Base-by-base conservation (phyloP, 768 basidiomycete genomes). In the Tephrocybe sp. region DNA sequence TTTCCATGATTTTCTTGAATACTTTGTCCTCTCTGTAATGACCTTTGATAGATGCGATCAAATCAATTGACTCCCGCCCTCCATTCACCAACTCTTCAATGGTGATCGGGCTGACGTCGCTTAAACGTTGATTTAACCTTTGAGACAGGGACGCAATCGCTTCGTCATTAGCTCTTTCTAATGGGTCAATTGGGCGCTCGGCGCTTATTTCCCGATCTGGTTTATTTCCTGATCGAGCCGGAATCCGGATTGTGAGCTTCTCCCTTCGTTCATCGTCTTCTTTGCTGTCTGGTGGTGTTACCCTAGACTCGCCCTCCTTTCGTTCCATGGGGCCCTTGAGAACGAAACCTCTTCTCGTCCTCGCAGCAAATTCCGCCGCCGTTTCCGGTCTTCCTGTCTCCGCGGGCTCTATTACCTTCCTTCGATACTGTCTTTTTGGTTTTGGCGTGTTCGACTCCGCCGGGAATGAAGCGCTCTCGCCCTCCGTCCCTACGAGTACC, bases 1-100 rank as follows among this genome's bases (percentile, higher is more conserved):
- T 16, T 5, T 52, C 50, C 0, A 69, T 3, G 11, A n/a, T n/a
- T 0, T 42, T 18, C 3, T 47, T 47, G 45, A 69, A 73, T 46
- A 67, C 65, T 0, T 39, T 3, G 37, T 73, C 69, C 9, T 66
- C 55, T 0, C 4, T 18, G 37, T 71, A 71, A 8, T n/a, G 18
- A 16, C 38, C 22, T 16, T 39, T 12, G 11, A 53, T 34, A 5
- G 36, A 21, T 15, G 25, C 31, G 4, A 38, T 10, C 13, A 56
- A 16, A 16, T 56, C 40, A 8, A 56, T 49, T 10, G 39, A n/a
- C 8, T 31, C 33, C 1, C 43, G 47, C 16, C 49, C 52, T 36
- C 45, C 23, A 30, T n/a, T n/a, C n/a, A n/a, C n/a, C n/a, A n/a
- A n/a, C n/a, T n/a, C n/a, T n/a, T n/a, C n/a, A n/a, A n/a, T 40